Evolutionary conservation across 2,329 filamentous ascomycete species (phyloP).

Genomic region (Nothophoma quercina): DNA sequence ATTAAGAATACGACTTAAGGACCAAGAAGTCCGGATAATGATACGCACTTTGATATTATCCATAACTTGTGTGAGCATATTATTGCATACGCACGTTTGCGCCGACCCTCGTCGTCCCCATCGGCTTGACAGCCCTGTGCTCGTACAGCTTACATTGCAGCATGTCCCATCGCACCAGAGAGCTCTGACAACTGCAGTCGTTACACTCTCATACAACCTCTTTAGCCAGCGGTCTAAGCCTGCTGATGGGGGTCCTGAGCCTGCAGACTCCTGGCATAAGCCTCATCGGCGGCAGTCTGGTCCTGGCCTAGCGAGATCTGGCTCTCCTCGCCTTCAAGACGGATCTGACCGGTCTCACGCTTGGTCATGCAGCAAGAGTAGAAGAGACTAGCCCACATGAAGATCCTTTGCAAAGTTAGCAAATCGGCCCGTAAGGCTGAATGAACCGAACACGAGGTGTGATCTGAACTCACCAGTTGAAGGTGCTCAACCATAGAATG

Average conservation of each 20-base stretch:
- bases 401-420: conserved; percentile 24
- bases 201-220: too few relatives aligned
- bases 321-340: conserved; percentile 32
- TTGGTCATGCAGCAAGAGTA: conserved; percentile 39
- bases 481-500: conserved; percentile 32
- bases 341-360: conserved; percentile 30
- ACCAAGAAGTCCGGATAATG: too few relatives aligned
- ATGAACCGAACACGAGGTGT: not conserved
- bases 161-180: too few relatives aligned
- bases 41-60: too few relatives aligned
- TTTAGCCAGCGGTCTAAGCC: conserved; percentile 3
- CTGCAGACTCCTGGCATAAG: conserved; percentile 28
- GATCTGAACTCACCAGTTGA: conserved; percentile 32
- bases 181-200: too few relatives aligned
- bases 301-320: conserved; percentile 19
- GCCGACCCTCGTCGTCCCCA: too few relatives aligned
- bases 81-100: too few relatives aligned
- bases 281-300: conserved; percentile 26
- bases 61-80: too few relatives aligned
- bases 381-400: conserved; percentile 35
- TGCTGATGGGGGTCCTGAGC: conserved; percentile 31
- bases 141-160: too few relatives aligned
- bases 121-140: too few relatives aligned
- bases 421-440: not conserved
- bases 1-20: too few relatives aligned